Conservation (phyloP, 1,284 basidiomycete genomes). For the Pseudozyma sp. region DNA sequence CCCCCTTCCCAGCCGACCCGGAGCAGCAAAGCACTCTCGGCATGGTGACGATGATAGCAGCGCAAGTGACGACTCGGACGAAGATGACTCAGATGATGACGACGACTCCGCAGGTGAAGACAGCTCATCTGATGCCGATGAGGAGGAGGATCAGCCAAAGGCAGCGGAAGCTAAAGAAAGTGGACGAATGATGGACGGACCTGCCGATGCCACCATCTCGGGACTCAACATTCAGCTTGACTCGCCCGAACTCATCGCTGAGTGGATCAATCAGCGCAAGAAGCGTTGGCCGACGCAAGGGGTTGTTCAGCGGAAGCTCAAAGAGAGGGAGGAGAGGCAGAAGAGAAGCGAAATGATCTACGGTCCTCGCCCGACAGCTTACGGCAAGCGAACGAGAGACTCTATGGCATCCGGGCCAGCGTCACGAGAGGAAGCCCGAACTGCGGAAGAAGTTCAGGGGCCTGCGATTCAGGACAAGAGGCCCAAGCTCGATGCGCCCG, state of each 20-base stretch:
- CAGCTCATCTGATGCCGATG: constrained; percentile 7
- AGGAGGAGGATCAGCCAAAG: constrained; percentile 1
- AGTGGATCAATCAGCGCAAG: constrained; percentile 66
- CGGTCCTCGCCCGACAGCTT: constrained; percentile 17
- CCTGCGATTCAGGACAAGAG: constrained; percentile 1
- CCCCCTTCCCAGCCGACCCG: constrained; percentile 22
- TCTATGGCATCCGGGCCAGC: not conserved
- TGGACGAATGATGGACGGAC: constrained; percentile 49
- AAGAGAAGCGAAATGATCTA: constrained; percentile 35
- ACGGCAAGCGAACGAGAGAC: constrained; percentile 24
- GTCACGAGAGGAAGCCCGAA: not conserved
- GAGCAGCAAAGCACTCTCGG: not conserved
- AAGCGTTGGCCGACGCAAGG: constrained; percentile 63
- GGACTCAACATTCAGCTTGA: constrained; percentile 66
- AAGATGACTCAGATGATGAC: constrained; percentile 10
- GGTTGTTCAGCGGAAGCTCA: constrained; percentile 56
- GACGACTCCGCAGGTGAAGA: constrained; percentile 4
- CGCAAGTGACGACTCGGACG: constrained; percentile 3
- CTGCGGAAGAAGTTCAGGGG: not conserved
- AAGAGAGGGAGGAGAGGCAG: constrained; percentile 44
- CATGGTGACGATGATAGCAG: constrained; percentile 1
- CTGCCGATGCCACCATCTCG: constrained; percentile 59
- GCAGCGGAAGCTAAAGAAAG: constrained; percentile 3
- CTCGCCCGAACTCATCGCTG: constrained; percentile 64
- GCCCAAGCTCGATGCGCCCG: not conserved